A percentile compares a stretch with the other conserved stretches of the same genome.
Evolutionary conservation across 306 rosid species (phyloP).

Genomic region (Sindora glabra): DNA sequence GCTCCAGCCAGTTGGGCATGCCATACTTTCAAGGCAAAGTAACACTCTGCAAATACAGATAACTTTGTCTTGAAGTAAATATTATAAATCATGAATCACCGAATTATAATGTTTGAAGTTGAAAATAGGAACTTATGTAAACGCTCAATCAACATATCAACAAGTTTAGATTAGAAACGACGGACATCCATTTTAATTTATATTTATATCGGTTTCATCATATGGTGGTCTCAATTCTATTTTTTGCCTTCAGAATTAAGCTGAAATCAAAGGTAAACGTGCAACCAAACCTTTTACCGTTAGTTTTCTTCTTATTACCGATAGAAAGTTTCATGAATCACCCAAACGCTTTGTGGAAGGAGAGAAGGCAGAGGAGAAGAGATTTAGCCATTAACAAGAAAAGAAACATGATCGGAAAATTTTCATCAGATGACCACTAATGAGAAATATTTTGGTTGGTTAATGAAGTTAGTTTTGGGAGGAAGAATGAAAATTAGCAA

Average conservation of each 20-base stretch:
- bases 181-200: too few species aligned
- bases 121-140: background rate
- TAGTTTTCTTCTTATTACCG: background rate
- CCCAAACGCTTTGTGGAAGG: too few species aligned
- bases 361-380: too few species aligned
- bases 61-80: slow-evolving; percentile 6
- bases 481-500: background rate
- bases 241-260: background rate
- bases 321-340: too few species aligned
- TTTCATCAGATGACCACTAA: background rate
- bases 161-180: background rate
- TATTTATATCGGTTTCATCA: too few species aligned
- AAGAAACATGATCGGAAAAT: background rate
- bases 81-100: too few species aligned
- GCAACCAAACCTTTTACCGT: background rate
- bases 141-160: background rate
- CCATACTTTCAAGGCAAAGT: slow-evolving; percentile 89
- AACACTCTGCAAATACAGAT: slow-evolving; percentile 50
- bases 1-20: slow-evolving; percentile 91
- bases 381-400: too few species aligned
- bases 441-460: background rate
- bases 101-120: too few species aligned
- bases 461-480: background rate
- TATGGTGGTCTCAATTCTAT: background rate
- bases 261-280: background rate